Evolutionary conservation across 192 early-diverging fungal genomes (phyloP), one percentile per base, ranked within the genome.

Genomic region (Paraglomus brasilianum): DNA sequence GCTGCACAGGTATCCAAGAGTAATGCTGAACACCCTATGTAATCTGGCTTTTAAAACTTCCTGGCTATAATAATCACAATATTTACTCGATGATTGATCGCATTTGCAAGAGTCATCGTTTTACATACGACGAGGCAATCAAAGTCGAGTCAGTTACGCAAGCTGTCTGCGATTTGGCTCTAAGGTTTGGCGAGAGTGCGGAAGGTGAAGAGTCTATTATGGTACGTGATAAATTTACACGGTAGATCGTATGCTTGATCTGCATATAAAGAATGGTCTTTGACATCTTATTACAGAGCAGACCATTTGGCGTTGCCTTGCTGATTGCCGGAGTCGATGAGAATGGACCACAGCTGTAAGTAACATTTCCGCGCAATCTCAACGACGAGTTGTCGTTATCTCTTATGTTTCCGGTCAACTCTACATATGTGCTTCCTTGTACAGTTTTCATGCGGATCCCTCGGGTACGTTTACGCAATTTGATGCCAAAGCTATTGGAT

Each of bases 301-400:
- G 97, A 67, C 97, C 97, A 44, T 99, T 99, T 78, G 97, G 97
- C 71, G 95, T 99, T n/a, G 95, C 97, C 8, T 82, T 99, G 67
- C 72, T 99, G 72, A 96, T 99, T 83, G 97, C 93, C 6, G 97
- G 97, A 55, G 82, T 92, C 53, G 97, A 99, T 75, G 97, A 99
- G 75, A 91, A 92, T 30, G 97, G 95, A 4, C 94, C 94, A 30
- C 97, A 98, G 81, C 80, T 98, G 93, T 99, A 87, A 85, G 85
- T 77, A 19, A 8, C 61, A 48, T n/a, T 59, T 59, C 19, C 10
- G 11, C 11, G 2, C 36, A 24, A 40, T 51, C 24, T 40, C n/a
- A n/a, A n/a, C n/a, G n/a, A n/a, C n/a, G n/a, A n/a, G n/a, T n/a
- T n/a, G n/a, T n/a, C n/a, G n/a, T 52, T 7, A 17, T 63, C n/a